Evolutionary conservation across 148 eudicot genomes (phyloP).

Genomic region (Persicaria tinctoria): DNA sequence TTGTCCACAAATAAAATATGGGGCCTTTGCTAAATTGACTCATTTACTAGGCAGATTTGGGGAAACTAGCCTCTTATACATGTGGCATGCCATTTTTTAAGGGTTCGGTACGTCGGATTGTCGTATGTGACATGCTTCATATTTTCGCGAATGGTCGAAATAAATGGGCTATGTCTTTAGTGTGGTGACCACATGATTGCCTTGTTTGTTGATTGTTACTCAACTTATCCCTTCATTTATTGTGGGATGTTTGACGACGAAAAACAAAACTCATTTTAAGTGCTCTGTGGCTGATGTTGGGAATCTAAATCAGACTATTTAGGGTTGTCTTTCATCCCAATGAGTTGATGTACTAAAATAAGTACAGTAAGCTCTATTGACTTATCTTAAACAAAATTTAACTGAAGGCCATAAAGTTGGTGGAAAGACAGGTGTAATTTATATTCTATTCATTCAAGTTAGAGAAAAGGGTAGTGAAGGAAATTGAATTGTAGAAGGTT

Average conservation of each 20-base stretch:
- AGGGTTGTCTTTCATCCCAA: background rate
- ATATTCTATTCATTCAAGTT: background rate
- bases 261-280: background rate
- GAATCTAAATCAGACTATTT: background rate
- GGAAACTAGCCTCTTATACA: no score
- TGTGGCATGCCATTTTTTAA: no score
- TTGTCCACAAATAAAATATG: background rate
- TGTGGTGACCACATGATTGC: slow-evolving; percentile 6
- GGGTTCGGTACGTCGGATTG: no score
- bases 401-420: background rate
- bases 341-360: background rate
- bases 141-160: no score
- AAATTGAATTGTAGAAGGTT: background rate
- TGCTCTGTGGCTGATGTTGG: background rate
- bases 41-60: no score
- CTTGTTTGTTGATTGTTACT: background rate
- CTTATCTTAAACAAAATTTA: background rate
- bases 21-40: no score
- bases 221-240: slow-evolving; percentile 1
- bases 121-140: no score
- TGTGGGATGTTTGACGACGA: background rate
- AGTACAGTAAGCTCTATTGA: background rate
- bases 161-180: background rate
- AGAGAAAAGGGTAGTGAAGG: background rate
- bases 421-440: background rate